Conservation (phyloP, 2,329 filamentous ascomycete genomes). For the Colletotrichum noveboracense region DNA sequence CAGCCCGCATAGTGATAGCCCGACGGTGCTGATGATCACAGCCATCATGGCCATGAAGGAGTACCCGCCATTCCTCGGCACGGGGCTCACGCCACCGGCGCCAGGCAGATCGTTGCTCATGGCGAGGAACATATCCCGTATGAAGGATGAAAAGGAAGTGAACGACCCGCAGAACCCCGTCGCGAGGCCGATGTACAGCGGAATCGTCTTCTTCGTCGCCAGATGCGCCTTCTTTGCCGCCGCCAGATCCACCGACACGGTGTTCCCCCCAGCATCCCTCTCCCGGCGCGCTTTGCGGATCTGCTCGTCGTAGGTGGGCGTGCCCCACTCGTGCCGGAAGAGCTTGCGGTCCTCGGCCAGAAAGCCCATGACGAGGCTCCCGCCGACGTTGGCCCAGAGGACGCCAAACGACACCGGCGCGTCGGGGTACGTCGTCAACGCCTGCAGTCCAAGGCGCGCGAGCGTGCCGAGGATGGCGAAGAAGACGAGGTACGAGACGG, state of each 20-base stretch:
- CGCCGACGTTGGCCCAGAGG: conserved; percentile 87
- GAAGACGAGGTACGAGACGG: conserved; percentile 80
- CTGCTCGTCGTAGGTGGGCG: conserved; percentile 40
- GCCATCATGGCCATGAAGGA: conserved; percentile 83
- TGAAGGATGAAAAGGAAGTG: conserved; percentile 88
- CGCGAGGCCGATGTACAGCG: conserved; percentile 84
- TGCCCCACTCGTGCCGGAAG: conserved; percentile 73
- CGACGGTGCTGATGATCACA: conserved; percentile 74
- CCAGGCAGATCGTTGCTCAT: conserved; percentile 73
- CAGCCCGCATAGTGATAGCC: conserved; percentile 73
- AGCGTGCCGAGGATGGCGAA: conserved; percentile 88
- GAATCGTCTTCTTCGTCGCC: conserved; percentile 81
- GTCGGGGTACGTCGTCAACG: conserved; percentile 79
- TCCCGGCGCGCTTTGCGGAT: conserved; percentile 38
- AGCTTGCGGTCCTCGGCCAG: conserved; percentile 78
- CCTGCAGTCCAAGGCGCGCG: conserved; percentile 79
- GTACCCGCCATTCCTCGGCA: conserved; percentile 72
- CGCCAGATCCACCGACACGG: conserved; percentile 37
- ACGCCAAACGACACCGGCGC: conserved; percentile 76
- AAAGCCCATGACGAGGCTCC: conserved; percentile 85
- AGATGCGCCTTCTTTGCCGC: conserved; percentile 63
- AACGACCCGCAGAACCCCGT: conserved; percentile 91
- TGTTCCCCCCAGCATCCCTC: conserved; percentile 45
- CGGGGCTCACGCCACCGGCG: conserved; percentile 31
- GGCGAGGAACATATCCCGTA: conserved; percentile 80